Evolutionary conservation across 2,329 filamentous ascomycete species (phyloP), one percentile per base, ranked within the genome.

Genomic region (Fusarium secorum): DNA sequence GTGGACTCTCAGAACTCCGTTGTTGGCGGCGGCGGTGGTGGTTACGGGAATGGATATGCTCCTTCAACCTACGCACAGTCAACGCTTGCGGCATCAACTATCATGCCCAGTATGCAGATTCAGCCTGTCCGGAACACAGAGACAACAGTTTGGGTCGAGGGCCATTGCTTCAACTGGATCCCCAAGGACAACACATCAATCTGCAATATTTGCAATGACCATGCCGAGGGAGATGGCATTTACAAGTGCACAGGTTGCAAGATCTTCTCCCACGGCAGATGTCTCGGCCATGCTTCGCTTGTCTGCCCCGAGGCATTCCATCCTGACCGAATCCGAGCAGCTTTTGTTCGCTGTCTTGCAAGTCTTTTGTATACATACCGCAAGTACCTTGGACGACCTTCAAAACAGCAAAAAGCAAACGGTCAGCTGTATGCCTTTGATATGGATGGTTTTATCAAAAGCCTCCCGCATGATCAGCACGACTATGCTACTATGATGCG

Each of bases 1-100:
- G 82, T 89, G 32, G 87, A 89, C 66, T 90, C 90, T 30, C 86
- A 90, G 68, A 94, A 92, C 18, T 94, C 92, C 5, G 93, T 92
- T 30, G 69, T 65, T 77, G 91, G 71, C n/a, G 68, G 69, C 26
- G 66, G 67, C 18, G 68, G 68, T 9, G 54, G 68, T 26, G 63
- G 68, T 18, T 52, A 58, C 32, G 85, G 85, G 62, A 83, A 83
- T 49, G 89, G 90, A 13, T 96, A 96, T 78, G 92, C 93, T 9
- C 93, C 93, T 6, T 95, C 93, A 5, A 90, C 93, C 5, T 96
- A 96, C 77, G 93, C 93, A 1, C 91, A 93, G 75, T 95, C 93
- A n/a, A 96, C 93, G 1, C 83, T 96, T 48, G 93, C 93, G 4
- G 93, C 93, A 11, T 95, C 92, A 11, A 96, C 93, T 4, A 90